Base-by-base conservation (phyloP, 257 asterid species). In the Oldenlandia corymbosa region DNA sequence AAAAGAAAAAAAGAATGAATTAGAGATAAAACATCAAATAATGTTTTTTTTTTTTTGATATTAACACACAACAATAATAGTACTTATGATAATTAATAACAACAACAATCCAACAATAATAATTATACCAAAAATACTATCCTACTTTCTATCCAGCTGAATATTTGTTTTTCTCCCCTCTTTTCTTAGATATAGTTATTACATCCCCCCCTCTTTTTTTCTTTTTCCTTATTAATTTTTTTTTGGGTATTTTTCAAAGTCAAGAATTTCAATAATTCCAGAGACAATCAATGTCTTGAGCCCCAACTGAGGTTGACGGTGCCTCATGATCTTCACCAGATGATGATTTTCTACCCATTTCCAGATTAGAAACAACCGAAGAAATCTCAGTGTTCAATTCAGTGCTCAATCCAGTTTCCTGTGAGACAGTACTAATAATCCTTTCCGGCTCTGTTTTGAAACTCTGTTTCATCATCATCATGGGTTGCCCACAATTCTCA, bases 311-410 rank as follows among this genome's bases (percentile, higher is more conserved):
- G 49, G 71, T 23, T 30, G 76, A 26, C 50, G 78, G 75, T 18
- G 50, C 66, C 17, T 45, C 73, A 42, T 73, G 79, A 43, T 78
- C 84, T 62, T 75, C 82, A 73, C 82, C 68, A 6, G 71, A 36
- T 65, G 71, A 36, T 65, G 72, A 47, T 65, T 67, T 81, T 73
- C 76, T 80, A 14, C 77, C 81, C 75, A 78, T 67, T 26, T 80
- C 96, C 60, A 76, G 73, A 74, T 82, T 84, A 12, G 92, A 84
- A 2, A 76, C 75, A 13, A 65, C 84, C 6, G 92, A 82, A 0
- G 91, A 73, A 17, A 80, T 77, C 11, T 81, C 90, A 34, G 74
- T 55, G 53, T 80, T 69, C 58, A 80, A 58, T 0, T 77, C 81
- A 57, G 68, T 80, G 66, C 81, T 74, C 30, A 76, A 8, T 5